Evolutionary conservation across 2,329 filamentous ascomycete species (phyloP), one percentile per base, ranked within the genome.

Genomic region (Xylariaceae sp.): DNA sequence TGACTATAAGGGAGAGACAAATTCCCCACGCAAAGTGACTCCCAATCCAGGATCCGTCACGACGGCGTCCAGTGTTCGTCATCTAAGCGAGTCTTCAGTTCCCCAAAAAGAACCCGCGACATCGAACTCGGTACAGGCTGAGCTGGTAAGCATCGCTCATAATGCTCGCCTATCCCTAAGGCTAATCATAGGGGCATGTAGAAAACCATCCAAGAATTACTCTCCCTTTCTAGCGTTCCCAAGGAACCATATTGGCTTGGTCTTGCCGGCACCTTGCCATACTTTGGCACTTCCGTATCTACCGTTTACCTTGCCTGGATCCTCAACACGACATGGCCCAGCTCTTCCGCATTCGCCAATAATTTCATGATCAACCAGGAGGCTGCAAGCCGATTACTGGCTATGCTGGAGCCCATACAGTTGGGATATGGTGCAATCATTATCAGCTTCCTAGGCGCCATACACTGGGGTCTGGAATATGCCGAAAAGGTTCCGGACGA

Each of bases 391-490:
- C 74, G 87, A 29, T 76, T 90, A 53, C 79, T 96, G 7, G 80
- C 86, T 61, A 70, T 90, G 12, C 77, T 96, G 32, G 91, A 96
- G 73, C 91, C 91, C 9, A 74, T 96, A 51, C 92, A 96, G 72
- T 80, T 96, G 52, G 91, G 90, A 56, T 96, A 95, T 65, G 91
- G 92, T 53, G 92, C 91, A 47, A 84, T 95, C 55, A 94, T 96
- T 65, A 88, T 96, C 64, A 95, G 91, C 31, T 96, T 96, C 78
- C 81, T 96, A 1, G 92, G 92, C 44, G 91, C 91, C 35, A 85
- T 96, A 65, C 92, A 96, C 72, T 96, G 82, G 92, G 91, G 91
- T 53, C 78, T 96, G 19, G 91, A 96, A 72, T 95, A 86, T 70
- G 88, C 88, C 49, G 80, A 80, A 75, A 86, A 73, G 85, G 78